Base-by-base conservation (phyloP, 2,329 filamentous ascomycete species). In the Sclerotiophoma versabilis region DNA sequence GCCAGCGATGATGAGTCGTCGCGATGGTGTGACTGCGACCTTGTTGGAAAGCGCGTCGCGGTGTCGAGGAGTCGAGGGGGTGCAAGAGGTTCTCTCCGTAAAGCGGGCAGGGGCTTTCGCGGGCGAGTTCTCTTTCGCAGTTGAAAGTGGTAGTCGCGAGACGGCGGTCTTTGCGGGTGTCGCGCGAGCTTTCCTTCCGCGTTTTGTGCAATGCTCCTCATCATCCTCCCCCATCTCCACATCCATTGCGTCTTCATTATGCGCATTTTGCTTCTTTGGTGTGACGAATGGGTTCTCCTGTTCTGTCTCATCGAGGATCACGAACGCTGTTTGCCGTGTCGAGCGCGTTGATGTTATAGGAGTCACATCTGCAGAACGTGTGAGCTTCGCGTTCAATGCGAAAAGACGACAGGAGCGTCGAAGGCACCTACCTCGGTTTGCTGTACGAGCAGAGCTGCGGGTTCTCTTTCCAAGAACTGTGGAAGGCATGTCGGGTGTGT, bases 21-120 rank as follows among this genome's bases (percentile, higher is more conserved):
- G 92, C 54, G 91, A 87, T 36, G 93, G 93, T 5, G 93, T 97
- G 49, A 88, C 82, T 2, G 90, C 89, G 17, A 87, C 83, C 59
- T 81, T 82, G 63, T 85, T 83, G 45, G 85, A 84, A 54, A 93
- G 82, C 41, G 84, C 91, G 85, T 97, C 89, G 74, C 90, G 86
- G 70, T 92, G 90, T 63, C 91, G 84, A 22, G 90, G 87, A 10
- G 91, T 93, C 19, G 85, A 85, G 1, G 91, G 91, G 2, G 87
- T 77, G 44, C 68, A 55, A 19, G 69, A 64, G 30, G 63, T 57
- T 64, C 78, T 77, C 38, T 77, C 74, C 38, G 87, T 80, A 12
- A 85, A 84, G 32, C 48, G 54, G 39, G 79, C 76, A 34, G 80
- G 76, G 46, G 77, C 78, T 65, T 79, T 79, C 57, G 80, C 74